Conservation (phyloP, 306 rosid genomes). For the Casuarina cunninghamiana region DNA sequence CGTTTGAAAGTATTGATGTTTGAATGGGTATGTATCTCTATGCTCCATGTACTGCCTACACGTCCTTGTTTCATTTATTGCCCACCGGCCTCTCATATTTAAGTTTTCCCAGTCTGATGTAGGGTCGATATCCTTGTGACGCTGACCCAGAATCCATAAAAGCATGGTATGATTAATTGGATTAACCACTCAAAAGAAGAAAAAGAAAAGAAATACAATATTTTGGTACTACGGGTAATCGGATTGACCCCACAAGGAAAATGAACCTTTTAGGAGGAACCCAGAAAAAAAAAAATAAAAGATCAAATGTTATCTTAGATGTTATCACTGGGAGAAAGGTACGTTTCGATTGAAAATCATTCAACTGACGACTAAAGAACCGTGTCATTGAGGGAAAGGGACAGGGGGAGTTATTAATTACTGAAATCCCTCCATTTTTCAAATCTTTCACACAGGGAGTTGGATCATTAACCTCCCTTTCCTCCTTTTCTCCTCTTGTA, state of each 20-base stretch:
- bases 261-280: background rate
- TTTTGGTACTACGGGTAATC: background rate
- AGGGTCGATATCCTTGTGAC: constrained; percentile 36
- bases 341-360: background rate
- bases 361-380: background rate
- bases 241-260: constrained; percentile 3
- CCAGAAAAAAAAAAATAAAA: background rate
- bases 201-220: background rate
- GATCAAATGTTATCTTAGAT: background rate
- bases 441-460: background rate
- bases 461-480: too few relatives aligned
- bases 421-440: too few relatives aligned
- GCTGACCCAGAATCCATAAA: constrained; percentile 33
- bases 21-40: constrained; percentile 20
- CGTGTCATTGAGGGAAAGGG: background rate
- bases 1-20: constrained; percentile 28
- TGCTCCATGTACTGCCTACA: constrained; percentile 8
- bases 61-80: constrained; percentile 40
- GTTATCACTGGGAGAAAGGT: background rate
- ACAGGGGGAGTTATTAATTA: too few relatives aligned
- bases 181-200: background rate
- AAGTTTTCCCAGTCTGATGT: constrained; percentile 23
- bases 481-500: too few relatives aligned
- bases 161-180: constrained; percentile 5
- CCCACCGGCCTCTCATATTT: constrained; percentile 36